Evolutionary conservation across 2,329 filamentous ascomycete species (phyloP), one percentile per base, ranked within the genome.

Genomic region (Sclerotinia sclerotiorum): DNA sequence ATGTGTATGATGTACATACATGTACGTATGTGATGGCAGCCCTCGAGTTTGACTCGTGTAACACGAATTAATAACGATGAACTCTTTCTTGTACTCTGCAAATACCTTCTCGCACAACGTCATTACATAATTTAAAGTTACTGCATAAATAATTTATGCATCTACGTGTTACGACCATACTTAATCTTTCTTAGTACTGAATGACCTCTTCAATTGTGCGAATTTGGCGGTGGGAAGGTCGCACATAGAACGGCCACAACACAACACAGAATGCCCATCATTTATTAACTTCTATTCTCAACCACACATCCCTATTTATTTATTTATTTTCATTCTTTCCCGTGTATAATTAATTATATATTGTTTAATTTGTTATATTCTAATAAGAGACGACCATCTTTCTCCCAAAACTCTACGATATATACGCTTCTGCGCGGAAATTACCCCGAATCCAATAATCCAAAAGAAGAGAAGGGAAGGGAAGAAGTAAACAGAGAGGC

Each of bases 271-370:
- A 67, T 27, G 65, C 27, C 56, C 65, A 24, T 32, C 51, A 46
- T 35, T 48, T 8, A 29, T n/a, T n/a, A 67, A 54, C 48, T 63
- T 67, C 64, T 24, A 58, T 67, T 67, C 64, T 51, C 64, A 48
- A 49, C 55, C 49, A 55, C 49, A 55, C 44, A 39, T 67, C 32
- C 2, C 46, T 10, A 15, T 58, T 42, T 42, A 42, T 42, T 42
- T 42, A 42, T 5, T 42, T 49, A 17, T 32, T 67, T 67, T 44
- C 64, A 24, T 67, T 67, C 56, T 49, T 39, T 52, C 27, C n/a
- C 56, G 7, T 62, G 24, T 62, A 62, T 63, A 51, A 61, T 67
- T 54, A 27, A 61, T 67, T 54, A 35, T 67, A 62, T 54, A 46
- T 61, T 67, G 21, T 61, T 62, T 62, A 67, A 67, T 67, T 61